Evolutionary conservation across 495 filamentous ascomycete species (phyloP).

Genomic region (Aeminium ludgeri): DNA sequence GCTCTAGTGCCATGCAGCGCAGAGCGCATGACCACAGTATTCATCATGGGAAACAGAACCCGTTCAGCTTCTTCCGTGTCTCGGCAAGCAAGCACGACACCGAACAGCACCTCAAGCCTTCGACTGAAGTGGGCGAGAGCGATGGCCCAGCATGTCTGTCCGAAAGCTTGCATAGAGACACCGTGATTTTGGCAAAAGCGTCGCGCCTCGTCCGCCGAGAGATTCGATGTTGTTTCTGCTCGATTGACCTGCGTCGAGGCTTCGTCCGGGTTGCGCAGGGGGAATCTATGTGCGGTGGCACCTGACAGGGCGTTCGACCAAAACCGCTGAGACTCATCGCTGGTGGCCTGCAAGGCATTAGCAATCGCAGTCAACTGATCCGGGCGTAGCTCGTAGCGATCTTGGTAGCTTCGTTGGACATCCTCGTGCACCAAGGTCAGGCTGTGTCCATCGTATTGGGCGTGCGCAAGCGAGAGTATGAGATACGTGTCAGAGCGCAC

Average conservation of each 20-base stretch:
- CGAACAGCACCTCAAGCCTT: constrained; percentile 50
- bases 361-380: constrained; percentile 33
- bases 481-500: constrained; percentile 28
- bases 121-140: constrained; percentile 38
- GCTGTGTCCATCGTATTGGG: constrained; percentile 66
- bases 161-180: constrained; percentile 47
- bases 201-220: constrained; percentile 23
- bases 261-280: constrained; percentile 13
- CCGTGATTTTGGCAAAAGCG: constrained; percentile 38
- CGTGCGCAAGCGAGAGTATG: constrained; percentile 58
- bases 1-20: constrained; percentile 43
- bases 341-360: constrained; percentile 25
- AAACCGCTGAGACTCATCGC: constrained; percentile 32
- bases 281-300: constrained; percentile 18
- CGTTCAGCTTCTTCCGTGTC: constrained; percentile 38
- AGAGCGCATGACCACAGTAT: constrained; percentile 48
- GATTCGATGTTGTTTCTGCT: constrained; percentile 29
- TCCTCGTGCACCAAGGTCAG: constrained; percentile 49
- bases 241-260: constrained; percentile 23
- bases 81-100: constrained; percentile 53
- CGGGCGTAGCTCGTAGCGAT: constrained; percentile 24
- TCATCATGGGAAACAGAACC: constrained; percentile 65
- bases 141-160: constrained; percentile 48
- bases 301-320: constrained; percentile 44
- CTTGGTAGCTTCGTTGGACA: constrained; percentile 41